Conservation (phyloP, 148 eudicot species). For the Dianthus caryophyllus region DNA sequence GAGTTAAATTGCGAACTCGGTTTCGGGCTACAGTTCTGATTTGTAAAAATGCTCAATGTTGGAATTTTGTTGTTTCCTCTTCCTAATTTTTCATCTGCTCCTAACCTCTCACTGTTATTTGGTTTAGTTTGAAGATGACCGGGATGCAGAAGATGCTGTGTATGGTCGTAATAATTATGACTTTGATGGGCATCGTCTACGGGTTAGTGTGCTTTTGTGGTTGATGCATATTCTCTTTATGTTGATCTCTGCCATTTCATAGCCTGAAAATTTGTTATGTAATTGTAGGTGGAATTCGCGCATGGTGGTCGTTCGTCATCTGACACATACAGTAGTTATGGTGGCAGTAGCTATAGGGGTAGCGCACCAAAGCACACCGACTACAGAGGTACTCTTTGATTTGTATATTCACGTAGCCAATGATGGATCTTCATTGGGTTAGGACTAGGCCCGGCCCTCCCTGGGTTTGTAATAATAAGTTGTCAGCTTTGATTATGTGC, state of each 20-base stretch:
- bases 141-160: constrained; percentile 94
- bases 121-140: constrained; percentile 79
- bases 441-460: too few relatives aligned
- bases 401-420: too few relatives aligned
- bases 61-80: background rate
- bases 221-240: background rate
- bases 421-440: too few relatives aligned
- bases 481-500: too few relatives aligned
- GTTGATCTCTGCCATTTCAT: background rate
- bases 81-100: too few relatives aligned
- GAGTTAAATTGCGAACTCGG: constrained; percentile 15
- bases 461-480: too few relatives aligned
- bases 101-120: background rate
- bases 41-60: too few relatives aligned
- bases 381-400: constrained; percentile 50
- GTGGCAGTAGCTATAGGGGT: constrained; percentile 59
- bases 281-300: constrained; percentile 73
- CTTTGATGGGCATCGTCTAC: constrained; percentile 70
- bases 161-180: constrained; percentile 83
- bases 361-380: constrained; percentile 72
- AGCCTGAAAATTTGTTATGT: background rate
- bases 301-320: constrained; percentile 80
- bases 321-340: constrained; percentile 59
- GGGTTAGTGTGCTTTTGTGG: constrained; percentile 40
- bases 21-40: background rate